A percentile compares a stretch with the other conserved stretches of the same genome.
Evolutionary conservation across 805 yeast species (phyloP).

Genomic region (Naumovozyma baii): DNA sequence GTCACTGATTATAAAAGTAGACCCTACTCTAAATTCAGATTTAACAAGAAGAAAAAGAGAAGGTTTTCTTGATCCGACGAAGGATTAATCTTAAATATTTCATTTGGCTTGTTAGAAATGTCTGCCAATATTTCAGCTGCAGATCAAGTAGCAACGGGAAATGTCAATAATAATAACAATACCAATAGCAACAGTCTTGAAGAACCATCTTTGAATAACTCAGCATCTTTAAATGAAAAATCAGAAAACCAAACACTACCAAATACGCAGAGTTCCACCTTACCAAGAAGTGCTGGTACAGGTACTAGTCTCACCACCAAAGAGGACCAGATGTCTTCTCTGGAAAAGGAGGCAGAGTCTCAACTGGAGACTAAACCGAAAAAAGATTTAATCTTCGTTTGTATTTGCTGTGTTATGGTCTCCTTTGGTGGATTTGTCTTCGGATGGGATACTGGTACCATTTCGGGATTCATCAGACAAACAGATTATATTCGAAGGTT

Average conservation of each 20-base stretch:
- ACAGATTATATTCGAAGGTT: conserved; percentile 21
- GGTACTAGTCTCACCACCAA: background rate
- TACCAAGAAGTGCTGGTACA: background rate
- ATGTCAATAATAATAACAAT: too few species aligned
- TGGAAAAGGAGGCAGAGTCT: conserved; percentile 6
- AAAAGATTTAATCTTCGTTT: conserved; percentile 23
- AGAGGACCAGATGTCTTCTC: background rate
- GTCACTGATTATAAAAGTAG: too few species aligned
- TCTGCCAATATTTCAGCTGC: background rate
- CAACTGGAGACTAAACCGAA: conserved; percentile 17
- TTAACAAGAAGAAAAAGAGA: too few species aligned
- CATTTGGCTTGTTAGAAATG: too few species aligned
- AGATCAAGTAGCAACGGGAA: background rate
- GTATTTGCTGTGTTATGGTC: conserved; percentile 33
- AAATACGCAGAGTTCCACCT: background rate
- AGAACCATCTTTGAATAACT: conserved; percentile 3
- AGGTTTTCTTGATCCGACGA: too few species aligned
- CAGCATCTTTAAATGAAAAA: conserved; percentile 3
- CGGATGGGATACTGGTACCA: conserved; percentile 78
- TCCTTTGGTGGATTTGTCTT: conserved; percentile 73
- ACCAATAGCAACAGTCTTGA: too few species aligned
- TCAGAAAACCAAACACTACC: conserved; percentile 7
- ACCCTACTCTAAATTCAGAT: too few species aligned
- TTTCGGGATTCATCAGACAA: conserved; percentile 57
- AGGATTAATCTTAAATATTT: too few species aligned